These are phyloP conservation scores for Yarrowia sp. DNA, from an alignment of 805 yeast genomes.

Conservation along the genomic window DNA sequence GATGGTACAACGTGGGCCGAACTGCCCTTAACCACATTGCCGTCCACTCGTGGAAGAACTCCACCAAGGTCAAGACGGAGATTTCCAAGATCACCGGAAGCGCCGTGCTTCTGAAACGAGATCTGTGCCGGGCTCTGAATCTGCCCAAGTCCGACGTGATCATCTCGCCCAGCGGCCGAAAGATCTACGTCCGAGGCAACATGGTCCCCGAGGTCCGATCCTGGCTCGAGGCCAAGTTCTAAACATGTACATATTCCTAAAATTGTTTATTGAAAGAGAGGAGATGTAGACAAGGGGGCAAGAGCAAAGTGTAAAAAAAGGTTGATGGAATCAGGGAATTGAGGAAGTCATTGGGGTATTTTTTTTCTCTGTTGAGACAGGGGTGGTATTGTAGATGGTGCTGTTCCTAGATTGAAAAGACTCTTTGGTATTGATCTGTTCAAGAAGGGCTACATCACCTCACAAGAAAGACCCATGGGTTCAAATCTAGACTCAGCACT, in stretches of 20 bases:
- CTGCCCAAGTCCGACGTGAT: conserved; percentile 16
- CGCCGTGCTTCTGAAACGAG: conserved; percentile 33
- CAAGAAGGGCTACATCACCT: too few relatives aligned
- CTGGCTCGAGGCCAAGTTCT: conserved; percentile 26
- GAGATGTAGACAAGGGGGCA: neutral
- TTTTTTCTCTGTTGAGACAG: too few relatives aligned
- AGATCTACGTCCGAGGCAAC: conserved; percentile 29
- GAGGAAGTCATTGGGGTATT: too few relatives aligned
- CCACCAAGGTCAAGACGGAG: conserved; percentile 32
- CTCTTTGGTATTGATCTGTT: too few relatives aligned
- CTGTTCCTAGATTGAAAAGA: too few relatives aligned
- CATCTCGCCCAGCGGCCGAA: conserved; percentile 22
- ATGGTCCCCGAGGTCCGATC: conserved; percentile 12
- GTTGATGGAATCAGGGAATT: too few relatives aligned
- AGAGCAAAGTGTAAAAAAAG: too few relatives aligned
- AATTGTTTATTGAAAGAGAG: neutral
- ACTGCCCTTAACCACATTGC: conserved; percentile 34
- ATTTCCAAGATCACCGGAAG: conserved; percentile 36
- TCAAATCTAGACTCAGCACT: too few relatives aligned
- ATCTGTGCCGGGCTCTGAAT: conserved; percentile 18
- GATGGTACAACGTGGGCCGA: conserved; percentile 38
- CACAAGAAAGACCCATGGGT: too few relatives aligned
- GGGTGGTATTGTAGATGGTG: too few relatives aligned
- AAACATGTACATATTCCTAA: conserved; percentile 21
- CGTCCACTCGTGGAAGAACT: conserved; percentile 37